Percentiles rank a stretch among this genome's conserved stretches.
phyloP scores from a whole-genome alignment of 331 rosid genomes.

The Cydonia oblonga region DNA sequence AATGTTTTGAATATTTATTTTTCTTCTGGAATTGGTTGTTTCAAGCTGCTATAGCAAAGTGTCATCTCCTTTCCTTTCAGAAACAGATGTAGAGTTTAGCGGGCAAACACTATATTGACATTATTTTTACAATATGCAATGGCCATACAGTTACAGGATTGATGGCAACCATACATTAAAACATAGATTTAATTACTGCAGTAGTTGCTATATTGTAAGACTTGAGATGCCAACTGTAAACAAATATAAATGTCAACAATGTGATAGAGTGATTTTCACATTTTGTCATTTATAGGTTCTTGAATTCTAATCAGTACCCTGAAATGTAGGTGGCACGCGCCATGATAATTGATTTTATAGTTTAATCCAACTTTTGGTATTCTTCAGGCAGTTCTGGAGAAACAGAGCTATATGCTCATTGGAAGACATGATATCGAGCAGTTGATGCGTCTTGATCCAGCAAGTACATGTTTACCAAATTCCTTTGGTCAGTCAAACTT shows the following conservation, averaged over 20 bases:
- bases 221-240: not conserved
- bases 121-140: no score
- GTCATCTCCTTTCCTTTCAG: no score
- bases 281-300: not conserved
- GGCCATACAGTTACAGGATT: not conserved
- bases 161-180: not conserved
- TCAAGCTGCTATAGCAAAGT: no score
- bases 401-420: conserved; percentile 98
- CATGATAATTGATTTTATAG: not conserved
- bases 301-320: not conserved
- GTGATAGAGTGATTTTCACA: not conserved
- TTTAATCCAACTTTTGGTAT: not conserved
- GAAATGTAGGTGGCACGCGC: not conserved
- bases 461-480: conserved; percentile 68
- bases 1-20: no score
- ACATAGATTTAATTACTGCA: not conserved
- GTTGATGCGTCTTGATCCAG: conserved; percentile 77
- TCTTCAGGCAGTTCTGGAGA: conserved; percentile 93
- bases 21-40: no score
- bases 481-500: conserved; percentile 34
- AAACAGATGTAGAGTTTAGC: no score
- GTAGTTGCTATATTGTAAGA: not conserved
- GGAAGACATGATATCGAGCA: conserved; percentile 96
- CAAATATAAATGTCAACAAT: not conserved
- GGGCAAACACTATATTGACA: no score